A percentile compares a stretch with the other conserved stretches of the same genome.
phyloP scores from a whole-genome alignment of 2,329 filamentous ascomycete species.

The Sodiomyces alkalinus region DNA sequence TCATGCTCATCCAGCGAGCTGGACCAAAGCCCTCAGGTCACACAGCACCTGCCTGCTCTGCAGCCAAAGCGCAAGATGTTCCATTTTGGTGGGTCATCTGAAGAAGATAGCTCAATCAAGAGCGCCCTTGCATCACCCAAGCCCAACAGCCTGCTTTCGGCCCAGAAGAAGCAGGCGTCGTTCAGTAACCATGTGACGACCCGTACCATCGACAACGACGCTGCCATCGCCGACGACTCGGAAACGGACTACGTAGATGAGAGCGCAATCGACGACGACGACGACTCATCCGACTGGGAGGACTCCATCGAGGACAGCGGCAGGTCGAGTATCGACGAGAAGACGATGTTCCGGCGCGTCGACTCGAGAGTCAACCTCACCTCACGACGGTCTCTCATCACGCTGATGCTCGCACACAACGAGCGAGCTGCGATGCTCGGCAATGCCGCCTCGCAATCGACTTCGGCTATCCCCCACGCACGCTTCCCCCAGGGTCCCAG shows the following conservation, averaged over 20 bases:
- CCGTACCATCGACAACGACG: conserved; percentile 43
- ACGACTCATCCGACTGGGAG: conserved; percentile 46
- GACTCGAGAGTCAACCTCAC: conserved; percentile 76
- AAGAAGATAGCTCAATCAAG: conserved; percentile 64
- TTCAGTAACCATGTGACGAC: conserved; percentile 65
- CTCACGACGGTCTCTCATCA: conserved; percentile 78
- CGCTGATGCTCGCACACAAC: conserved; percentile 68
- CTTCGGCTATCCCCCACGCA: conserved; percentile 53
- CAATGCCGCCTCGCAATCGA: conserved; percentile 49
- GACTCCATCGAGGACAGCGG: conserved; percentile 66
- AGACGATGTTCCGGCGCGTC: conserved; percentile 73
- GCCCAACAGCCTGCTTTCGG: conserved; percentile 22
- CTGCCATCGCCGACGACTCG: conserved; percentile 33
- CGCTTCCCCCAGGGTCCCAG: conserved; percentile 25
- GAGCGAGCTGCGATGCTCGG: conserved; percentile 57
- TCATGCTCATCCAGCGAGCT: conserved; percentile 61
- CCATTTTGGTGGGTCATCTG: conserved; percentile 44
- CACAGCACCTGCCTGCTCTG: conserved; percentile 17
- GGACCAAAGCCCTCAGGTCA: conserved; percentile 31
- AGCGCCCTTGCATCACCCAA: conserved; percentile 31
- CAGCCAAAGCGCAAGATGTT: conserved; percentile 26
- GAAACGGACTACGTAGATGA: conserved; percentile 60
- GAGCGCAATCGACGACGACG: conserved; percentile 65
- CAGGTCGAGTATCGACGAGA: conserved; percentile 69
- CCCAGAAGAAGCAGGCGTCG: conserved; percentile 61